phyloP scores from a whole-genome alignment of 1,139 yeast species.

The Torulaspora pretoriensis region DNA sequence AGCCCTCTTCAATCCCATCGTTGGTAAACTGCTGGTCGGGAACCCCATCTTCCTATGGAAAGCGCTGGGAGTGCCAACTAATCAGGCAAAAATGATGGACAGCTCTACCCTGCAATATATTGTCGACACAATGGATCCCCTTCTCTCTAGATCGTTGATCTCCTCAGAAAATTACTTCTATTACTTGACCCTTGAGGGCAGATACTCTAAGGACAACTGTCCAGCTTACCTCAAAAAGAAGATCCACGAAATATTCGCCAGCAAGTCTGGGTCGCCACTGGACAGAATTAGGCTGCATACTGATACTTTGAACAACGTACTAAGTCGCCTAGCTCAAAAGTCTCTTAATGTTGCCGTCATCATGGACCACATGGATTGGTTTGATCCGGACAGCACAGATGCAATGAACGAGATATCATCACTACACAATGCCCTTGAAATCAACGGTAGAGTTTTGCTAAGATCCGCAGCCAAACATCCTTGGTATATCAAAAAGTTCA shows the following conservation, averaged over 20 bases:
- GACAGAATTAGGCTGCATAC: constrained; percentile 75
- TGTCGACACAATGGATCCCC: constrained; percentile 73
- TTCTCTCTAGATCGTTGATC: constrained; percentile 57
- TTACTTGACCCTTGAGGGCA: constrained; percentile 61
- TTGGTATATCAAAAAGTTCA: constrained; percentile 72
- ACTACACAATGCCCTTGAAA: constrained; percentile 55
- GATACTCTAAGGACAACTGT: constrained; percentile 60
- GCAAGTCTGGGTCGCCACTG: constrained; percentile 43
- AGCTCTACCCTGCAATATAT: constrained; percentile 66
- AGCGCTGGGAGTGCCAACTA: constrained; percentile 81
- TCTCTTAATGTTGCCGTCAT: constrained; percentile 73
- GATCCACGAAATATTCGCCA: constrained; percentile 44
- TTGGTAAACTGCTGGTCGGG: constrained; percentile 65
- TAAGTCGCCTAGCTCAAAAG: constrained; percentile 56
- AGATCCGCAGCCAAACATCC: constrained; percentile 72
- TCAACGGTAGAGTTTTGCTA: constrained; percentile 69
- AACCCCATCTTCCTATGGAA: constrained; percentile 81
- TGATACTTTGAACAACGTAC: constrained; percentile 71
- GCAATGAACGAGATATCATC: constrained; percentile 66
- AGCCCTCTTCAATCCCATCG: constrained; percentile 63
- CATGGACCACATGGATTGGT: constrained; percentile 95
- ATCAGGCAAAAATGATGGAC: constrained; percentile 79
- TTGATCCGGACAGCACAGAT: constrained; percentile 59
- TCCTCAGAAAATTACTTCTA: constrained; percentile 76
- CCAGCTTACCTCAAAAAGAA: constrained; percentile 67